Evolutionary conservation across 2,329 filamentous ascomycete species (phyloP).

Genomic region (Pseudohalonectria lignicola): DNA sequence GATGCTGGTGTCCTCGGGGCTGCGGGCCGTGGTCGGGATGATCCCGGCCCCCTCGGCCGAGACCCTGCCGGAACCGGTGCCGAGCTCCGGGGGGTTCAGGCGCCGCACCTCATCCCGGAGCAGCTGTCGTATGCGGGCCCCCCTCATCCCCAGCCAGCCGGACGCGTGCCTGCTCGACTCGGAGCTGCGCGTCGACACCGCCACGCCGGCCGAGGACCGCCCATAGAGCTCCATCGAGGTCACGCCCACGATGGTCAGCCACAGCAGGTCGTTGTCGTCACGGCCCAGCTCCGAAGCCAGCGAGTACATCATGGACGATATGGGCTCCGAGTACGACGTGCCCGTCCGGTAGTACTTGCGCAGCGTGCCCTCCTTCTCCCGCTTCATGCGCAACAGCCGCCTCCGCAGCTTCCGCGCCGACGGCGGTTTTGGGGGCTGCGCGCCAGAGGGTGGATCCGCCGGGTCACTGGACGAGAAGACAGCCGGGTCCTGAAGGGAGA

Average conservation of each 20-base stretch:
- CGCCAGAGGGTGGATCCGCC: slow-evolving; percentile 44
- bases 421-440: slow-evolving; percentile 46
- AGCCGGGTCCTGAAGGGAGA: slow-evolving; percentile 39
- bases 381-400: slow-evolving; percentile 62
- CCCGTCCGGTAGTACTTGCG: slow-evolving; percentile 79
- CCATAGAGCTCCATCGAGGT: slow-evolving; percentile 91
- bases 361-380: slow-evolving; percentile 66
- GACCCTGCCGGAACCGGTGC: slow-evolving; percentile 38
- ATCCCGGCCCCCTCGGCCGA: slow-evolving; percentile 62
- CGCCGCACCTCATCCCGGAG: slow-evolving; percentile 89
- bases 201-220: slow-evolving; percentile 69
- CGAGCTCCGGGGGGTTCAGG: slow-evolving; percentile 67
- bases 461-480: slow-evolving; percentile 35
- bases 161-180: slow-evolving; percentile 42
- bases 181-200: slow-evolving; percentile 43
- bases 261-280: slow-evolving; percentile 92
- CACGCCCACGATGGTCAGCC: slow-evolving; percentile 89
- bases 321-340: slow-evolving; percentile 86
- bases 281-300: slow-evolving; percentile 88
- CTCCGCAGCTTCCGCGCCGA: slow-evolving; percentile 64
- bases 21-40: slow-evolving; percentile 79
- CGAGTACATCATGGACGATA: slow-evolving; percentile 89
- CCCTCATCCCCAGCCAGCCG: slow-evolving; percentile 74
- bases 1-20: slow-evolving; percentile 85
- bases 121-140: slow-evolving; percentile 73